Evolutionary conservation across 768 basidiomycete species (phyloP).

Genomic region (Pisolithus tinctorius): DNA sequence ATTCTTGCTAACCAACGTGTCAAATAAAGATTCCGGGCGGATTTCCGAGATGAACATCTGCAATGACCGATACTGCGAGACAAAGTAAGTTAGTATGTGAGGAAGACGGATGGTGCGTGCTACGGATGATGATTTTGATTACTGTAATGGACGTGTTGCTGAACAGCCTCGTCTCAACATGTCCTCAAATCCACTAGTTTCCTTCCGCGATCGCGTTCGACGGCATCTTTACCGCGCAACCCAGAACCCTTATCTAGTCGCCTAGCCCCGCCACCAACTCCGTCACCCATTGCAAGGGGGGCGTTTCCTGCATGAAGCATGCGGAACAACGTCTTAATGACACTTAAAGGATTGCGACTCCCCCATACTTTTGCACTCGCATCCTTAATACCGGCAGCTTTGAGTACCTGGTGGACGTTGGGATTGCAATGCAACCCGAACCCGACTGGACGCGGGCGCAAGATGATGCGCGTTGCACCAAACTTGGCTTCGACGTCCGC

Average conservation of each 20-base stretch:
- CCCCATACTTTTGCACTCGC: slow-evolving; percentile 94
- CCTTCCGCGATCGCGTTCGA: slow-evolving; percentile 81
- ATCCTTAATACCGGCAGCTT: slow-evolving; percentile 94
- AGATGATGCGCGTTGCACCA: slow-evolving; percentile 71
- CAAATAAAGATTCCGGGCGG: no score
- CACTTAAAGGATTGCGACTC: slow-evolving; percentile 62
- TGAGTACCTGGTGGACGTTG: slow-evolving; percentile 79
- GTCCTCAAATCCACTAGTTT: slow-evolving; percentile 63
- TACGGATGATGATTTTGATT: not conserved
- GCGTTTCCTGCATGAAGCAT: slow-evolving; percentile 83
- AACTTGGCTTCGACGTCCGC: slow-evolving; percentile 83
- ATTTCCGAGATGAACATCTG: no score
- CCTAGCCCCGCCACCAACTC: slow-evolving; percentile 64
- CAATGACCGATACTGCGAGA: not conserved
- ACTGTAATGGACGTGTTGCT: not conserved
- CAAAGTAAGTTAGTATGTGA: not conserved
- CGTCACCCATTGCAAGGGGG: slow-evolving; percentile 76
- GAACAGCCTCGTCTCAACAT: slow-evolving; percentile 19
- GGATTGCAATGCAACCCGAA: slow-evolving; percentile 92
- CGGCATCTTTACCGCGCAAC: slow-evolving; percentile 55
- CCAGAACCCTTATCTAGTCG: slow-evolving; percentile 73
- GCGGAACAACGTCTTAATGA: slow-evolving; percentile 77
- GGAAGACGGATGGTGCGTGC: no score
- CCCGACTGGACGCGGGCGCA: slow-evolving; percentile 81
- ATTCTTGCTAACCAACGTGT: no score